Evolutionary conservation across 2,329 filamentous ascomycete genomes (phyloP), one percentile per base, ranked within the genome.

Genomic region (Aspergillus quadrilineatus): DNA sequence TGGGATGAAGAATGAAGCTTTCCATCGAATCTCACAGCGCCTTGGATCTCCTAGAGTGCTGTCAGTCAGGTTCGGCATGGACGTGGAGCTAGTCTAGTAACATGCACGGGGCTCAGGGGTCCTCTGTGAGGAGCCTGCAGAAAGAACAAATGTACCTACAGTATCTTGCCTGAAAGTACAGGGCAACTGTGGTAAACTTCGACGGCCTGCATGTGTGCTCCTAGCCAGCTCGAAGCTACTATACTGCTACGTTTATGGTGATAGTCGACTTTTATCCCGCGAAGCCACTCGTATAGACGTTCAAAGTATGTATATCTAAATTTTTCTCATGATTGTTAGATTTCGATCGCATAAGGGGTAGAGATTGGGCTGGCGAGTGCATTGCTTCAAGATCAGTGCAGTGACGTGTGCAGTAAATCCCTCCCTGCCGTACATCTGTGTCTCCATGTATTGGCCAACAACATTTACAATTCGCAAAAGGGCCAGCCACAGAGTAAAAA

Each of bases 41-140:
- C 22, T 39, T 36, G 14, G 30, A 37, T 30, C 44, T 32, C 37
- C 32, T 52, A 14, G 30, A 26, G 42, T 42, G 55, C 45, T 46
- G 34, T 53, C 36, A 60, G 47, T 44, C 42, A 53, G 39, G 59
- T 43, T 34, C 45, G 46, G 41, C 53, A 57, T 34, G 51, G 50
- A 51, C 56, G 47, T 60, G 56, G 57, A 57, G 41, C 51, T 45
- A 26, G 49, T 62, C 56, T 60, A 44, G 44, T 58, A 55, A 42
- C 55, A 65, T 65, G 63, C 61, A 66, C 45, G 55, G 57, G 50
- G 62, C 37, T 59, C 62, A 65, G 57, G 63, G 63, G 57, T 60
- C 53, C 53, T 45, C 39, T 57, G 45, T 44, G 36, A 37, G 12
- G 34, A 51, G 15, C n/a, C 17, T 39, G 53, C 42, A 53, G 7